These are phyloP conservation scores for Russula griseocarnosa DNA, from an alignment of 768 basidiomycete species.

Conservation along the genomic window DNA sequence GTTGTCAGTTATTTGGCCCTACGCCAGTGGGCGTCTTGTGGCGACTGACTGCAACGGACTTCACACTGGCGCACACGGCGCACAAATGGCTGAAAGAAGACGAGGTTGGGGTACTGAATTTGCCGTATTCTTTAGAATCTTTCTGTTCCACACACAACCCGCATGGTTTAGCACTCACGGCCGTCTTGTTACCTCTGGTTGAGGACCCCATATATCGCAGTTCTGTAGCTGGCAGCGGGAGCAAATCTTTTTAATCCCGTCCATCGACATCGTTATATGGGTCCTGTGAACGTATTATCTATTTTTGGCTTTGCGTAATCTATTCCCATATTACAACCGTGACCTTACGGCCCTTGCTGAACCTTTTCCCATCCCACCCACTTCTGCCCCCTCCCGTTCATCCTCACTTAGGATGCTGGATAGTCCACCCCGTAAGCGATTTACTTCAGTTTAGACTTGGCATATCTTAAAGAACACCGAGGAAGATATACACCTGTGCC, in stretches of 20 bases:
- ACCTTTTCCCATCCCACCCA: not conserved
- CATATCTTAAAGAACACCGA: slow-evolving; percentile 4
- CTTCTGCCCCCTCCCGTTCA: not conserved
- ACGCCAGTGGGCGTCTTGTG: not conserved
- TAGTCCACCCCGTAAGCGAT: slow-evolving; percentile 19
- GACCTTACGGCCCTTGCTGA: not conserved
- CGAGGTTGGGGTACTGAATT: not conserved
- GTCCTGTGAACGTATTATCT: too few relatives aligned
- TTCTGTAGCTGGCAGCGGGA: not conserved
- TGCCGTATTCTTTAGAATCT: not conserved
- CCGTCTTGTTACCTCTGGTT: slow-evolving; percentile 76
- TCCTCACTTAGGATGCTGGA: slow-evolving; percentile 10
- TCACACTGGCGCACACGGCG: not conserved
- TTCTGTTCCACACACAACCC: not conserved
- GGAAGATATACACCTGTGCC: slow-evolving; percentile 15
- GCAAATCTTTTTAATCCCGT: too few relatives aligned
- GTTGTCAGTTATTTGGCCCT: not conserved
- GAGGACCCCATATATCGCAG: slow-evolving; percentile 49
- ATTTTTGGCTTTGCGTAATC: too few relatives aligned
- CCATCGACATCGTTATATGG: too few relatives aligned
- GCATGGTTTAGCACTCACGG: slow-evolving; percentile 45
- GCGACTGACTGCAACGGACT: not conserved
- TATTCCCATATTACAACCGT: slow-evolving; percentile 1
- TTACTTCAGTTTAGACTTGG: not conserved
- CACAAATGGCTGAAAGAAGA: not conserved